Base-by-base conservation (phyloP, 129 eudicot species). In the Sambucus nigra region DNA sequence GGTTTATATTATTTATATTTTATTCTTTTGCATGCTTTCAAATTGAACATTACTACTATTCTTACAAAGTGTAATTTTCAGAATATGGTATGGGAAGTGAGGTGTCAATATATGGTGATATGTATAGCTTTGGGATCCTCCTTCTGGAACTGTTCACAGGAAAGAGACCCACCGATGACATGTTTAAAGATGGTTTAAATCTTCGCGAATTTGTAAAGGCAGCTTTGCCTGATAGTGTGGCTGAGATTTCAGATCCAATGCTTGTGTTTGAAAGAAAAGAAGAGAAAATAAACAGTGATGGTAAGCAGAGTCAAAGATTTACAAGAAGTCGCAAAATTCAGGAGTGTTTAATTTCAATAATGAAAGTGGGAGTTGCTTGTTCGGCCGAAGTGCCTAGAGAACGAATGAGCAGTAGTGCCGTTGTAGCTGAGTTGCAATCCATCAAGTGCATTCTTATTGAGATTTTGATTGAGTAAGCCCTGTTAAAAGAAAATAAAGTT, bases 51-150 rank as follows among this genome's bases (percentile, higher is more conserved):
- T 35, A 35, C 12, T 35, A 15, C 1, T 15, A 35, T 35, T 35
- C 42, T 35, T 2, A 2, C 42, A 35, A 35, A 7, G 42, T 35
- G 3, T 35, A 8, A 8, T 35, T 57, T 70, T 31, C 62, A 73
- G 80, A 74, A 59, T 74, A 74, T 28, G 80, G 80, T 16, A 18
- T 57, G 42, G 80, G 80, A 45, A 41, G 25, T 27, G 60, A 53
- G 53, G 58, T 61, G 8, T 59, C 77, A 48, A 65, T 53, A 1
- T 35, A 38, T 26, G 77, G 72, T 12, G 77, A 72, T 25, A 22
- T 66, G 26, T 74, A 74, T 55, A 74, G 80, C 63, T 74, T 26
- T 3, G 80, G 80, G 19, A 60, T 75, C 21, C 49, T 69, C 5
- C 29, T 75, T 17, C 47, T 75, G 25, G 80, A 75, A 71, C 39